Evolutionary conservation across 805 yeast genomes (phyloP).

Genomic region (Yamadazyma paraphyllophila): DNA sequence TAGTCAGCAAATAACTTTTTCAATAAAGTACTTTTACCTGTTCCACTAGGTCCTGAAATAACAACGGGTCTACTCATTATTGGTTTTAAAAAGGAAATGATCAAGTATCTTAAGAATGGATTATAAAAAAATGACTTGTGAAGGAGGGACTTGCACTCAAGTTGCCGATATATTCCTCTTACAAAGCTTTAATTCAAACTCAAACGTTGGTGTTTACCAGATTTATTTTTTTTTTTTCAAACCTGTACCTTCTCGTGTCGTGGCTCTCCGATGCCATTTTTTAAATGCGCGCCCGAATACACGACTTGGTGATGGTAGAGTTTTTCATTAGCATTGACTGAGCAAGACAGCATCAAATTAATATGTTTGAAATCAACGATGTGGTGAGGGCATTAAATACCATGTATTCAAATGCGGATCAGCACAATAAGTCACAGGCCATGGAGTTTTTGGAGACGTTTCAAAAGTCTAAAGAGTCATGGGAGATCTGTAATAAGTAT

Average conservation of each 20-base stretch:
- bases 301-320: conserved; percentile 3
- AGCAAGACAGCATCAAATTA: background rate
- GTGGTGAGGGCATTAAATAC: conserved; percentile 47
- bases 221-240: background rate
- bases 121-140: too few relatives aligned
- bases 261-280: background rate
- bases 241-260: background rate
- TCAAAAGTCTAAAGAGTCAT: conserved; percentile 80
- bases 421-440: conserved; percentile 49
- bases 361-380: conserved; percentile 18
- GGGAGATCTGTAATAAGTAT: conserved; percentile 66
- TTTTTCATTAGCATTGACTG: background rate
- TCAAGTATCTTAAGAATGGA: background rate
- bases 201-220: background rate
- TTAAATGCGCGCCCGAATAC: background rate
- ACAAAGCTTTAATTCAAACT: background rate
- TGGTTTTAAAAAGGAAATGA: background rate
- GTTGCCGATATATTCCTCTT: too few relatives aligned
- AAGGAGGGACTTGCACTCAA: too few relatives aligned
- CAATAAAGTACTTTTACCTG: conserved; percentile 93
- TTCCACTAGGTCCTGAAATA: conserved; percentile 93
- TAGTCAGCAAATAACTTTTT: conserved; percentile 86
- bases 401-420: conserved; percentile 44
- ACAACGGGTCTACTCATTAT: conserved; percentile 74
- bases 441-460: conserved; percentile 67